Conservation (phyloP, 768 basidiomycete species). For the Terana coerulea region DNA sequence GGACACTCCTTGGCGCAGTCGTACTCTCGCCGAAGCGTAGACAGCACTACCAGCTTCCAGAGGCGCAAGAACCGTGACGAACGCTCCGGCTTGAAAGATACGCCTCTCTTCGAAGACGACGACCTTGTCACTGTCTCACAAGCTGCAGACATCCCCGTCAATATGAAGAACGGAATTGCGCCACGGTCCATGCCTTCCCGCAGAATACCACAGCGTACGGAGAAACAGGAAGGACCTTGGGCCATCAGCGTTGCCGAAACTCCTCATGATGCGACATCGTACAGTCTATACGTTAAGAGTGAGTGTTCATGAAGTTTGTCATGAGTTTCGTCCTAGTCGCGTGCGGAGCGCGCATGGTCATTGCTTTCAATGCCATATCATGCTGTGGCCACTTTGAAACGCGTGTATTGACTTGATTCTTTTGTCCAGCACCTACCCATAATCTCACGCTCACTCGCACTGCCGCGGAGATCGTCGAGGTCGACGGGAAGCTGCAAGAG, state of each 20-base stretch:
- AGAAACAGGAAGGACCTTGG: slow-evolving; percentile 81
- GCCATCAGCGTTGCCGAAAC: slow-evolving; percentile 85
- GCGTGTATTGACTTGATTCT: slow-evolving; percentile 25
- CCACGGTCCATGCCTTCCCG: slow-evolving; percentile 27
- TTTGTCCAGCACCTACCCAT: slow-evolving; percentile 74
- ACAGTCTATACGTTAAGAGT: slow-evolving; percentile 91
- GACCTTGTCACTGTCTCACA: slow-evolving; percentile 25
- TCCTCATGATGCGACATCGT: slow-evolving; percentile 67
- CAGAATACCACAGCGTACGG: slow-evolving; percentile 54
- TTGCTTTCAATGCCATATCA: slow-evolving; percentile 16
- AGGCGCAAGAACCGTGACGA: slow-evolving; percentile 31
- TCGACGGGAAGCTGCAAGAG: slow-evolving; percentile 78
- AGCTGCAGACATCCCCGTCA: slow-evolving; percentile 16
- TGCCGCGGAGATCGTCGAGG: slow-evolving; percentile 70
- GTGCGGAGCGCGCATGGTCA: slow-evolving; percentile 14
- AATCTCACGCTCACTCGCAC: slow-evolving; percentile 84
- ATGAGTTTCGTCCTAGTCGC: background rate
- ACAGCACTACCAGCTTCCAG: slow-evolving; percentile 38
- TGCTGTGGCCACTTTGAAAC: slow-evolving; percentile 4
- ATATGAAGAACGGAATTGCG: slow-evolving; percentile 23
- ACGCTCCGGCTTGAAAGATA: slow-evolving; percentile 35
- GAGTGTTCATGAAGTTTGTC: slow-evolving; percentile 35
- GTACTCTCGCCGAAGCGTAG: slow-evolving; percentile 40
- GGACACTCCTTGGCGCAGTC: slow-evolving; percentile 8
- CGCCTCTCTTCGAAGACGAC: slow-evolving; percentile 39